These are phyloP conservation scores for Calcarisporium arbuscula DNA, from an alignment of 2,329 filamentous ascomycete genomes.

Conservation along the genomic window DNA sequence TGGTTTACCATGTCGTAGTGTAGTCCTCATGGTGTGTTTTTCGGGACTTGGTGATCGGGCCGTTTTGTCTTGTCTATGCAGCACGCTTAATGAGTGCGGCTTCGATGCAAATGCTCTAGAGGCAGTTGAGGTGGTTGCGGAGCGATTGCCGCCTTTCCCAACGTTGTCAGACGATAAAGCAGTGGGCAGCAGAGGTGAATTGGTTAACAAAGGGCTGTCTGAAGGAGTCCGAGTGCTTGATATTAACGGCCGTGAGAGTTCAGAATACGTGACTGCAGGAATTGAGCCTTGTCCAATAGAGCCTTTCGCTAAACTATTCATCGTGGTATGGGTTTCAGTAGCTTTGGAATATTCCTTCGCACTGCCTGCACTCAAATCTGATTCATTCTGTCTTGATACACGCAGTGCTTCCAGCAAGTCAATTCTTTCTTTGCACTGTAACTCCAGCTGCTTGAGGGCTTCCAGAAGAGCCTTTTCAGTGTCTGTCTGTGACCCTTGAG, in stretches of 20 bases:
- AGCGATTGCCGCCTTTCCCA: too few species aligned
- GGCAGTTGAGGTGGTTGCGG: conserved; percentile 7
- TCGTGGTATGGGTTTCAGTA: too few species aligned
- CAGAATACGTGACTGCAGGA: conserved; percentile 70
- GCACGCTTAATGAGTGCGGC: conserved; percentile 26
- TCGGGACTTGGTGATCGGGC: conserved; percentile 51
- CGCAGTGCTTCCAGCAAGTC: conserved; percentile 79
- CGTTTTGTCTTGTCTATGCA: conserved; percentile 28
- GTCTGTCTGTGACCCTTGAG: conserved; percentile 64
- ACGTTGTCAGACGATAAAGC: conserved; percentile 46
- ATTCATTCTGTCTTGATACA: conserved; percentile 47
- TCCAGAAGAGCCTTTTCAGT: conserved; percentile 79
- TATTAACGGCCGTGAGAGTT: conserved; percentile 68
- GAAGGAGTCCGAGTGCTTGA: too few species aligned
- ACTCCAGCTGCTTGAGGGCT: conserved; percentile 73
- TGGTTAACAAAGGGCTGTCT: too few species aligned
- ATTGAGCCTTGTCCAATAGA: conserved; percentile 80
- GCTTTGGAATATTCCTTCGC: conserved; percentile 14
- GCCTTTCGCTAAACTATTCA: conserved; percentile 36
- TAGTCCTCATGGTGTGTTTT: conserved; percentile 56
- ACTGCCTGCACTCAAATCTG: conserved; percentile 3
- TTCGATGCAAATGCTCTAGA: too few species aligned
- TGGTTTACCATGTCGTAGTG: conserved; percentile 44
- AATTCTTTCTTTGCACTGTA: conserved; percentile 90
- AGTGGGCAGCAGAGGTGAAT: conserved; percentile 50